These are phyloP conservation scores for Fusarium falciforme DNA, from an alignment of 2,329 filamentous ascomycete genomes.

Conservation along the genomic window DNA sequence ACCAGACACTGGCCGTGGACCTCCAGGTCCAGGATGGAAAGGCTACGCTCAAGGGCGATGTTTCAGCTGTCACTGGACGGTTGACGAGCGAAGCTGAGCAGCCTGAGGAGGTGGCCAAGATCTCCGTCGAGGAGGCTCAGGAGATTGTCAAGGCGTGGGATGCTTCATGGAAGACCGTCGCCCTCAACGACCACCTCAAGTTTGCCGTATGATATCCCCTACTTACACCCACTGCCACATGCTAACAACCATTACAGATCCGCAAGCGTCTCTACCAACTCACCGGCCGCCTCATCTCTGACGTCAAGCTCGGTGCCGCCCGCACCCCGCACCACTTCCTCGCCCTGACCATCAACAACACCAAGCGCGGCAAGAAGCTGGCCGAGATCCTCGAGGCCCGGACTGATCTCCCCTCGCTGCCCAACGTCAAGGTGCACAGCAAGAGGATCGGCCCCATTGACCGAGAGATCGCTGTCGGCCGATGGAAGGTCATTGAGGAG, in stretches of 20 bases:
- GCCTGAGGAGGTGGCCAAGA: slow-evolving; percentile 37
- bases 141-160: slow-evolving; percentile 61
- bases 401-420: slow-evolving; percentile 60
- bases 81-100: slow-evolving; percentile 47
- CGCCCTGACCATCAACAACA: slow-evolving; percentile 62
- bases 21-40: slow-evolving; percentile 56
- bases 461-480: slow-evolving; percentile 76
- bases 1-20: slow-evolving; percentile 50
- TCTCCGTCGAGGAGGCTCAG: slow-evolving; percentile 54
- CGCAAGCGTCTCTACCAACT: slow-evolving; percentile 84
- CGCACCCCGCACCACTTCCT: slow-evolving; percentile 67
- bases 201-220: slow-evolving; percentile 72
- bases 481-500: slow-evolving; percentile 83
- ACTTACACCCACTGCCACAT: not conserved
- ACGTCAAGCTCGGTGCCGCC: slow-evolving; percentile 71
- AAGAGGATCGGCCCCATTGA: slow-evolving; percentile 77
- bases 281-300: slow-evolving; percentile 80
- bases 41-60: slow-evolving; percentile 54
- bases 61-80: slow-evolving; percentile 47
- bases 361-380: slow-evolving; percentile 71
- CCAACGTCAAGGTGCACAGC: slow-evolving; percentile 77
- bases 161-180: slow-evolving; percentile 67
- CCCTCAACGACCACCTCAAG: slow-evolving; percentile 71
- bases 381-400: slow-evolving; percentile 65
- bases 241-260: slow-evolving; percentile 65